Evolutionary conservation across 2,329 filamentous ascomycete genomes (phyloP).

Genomic region (Neopestalotiopsis sp.): DNA sequence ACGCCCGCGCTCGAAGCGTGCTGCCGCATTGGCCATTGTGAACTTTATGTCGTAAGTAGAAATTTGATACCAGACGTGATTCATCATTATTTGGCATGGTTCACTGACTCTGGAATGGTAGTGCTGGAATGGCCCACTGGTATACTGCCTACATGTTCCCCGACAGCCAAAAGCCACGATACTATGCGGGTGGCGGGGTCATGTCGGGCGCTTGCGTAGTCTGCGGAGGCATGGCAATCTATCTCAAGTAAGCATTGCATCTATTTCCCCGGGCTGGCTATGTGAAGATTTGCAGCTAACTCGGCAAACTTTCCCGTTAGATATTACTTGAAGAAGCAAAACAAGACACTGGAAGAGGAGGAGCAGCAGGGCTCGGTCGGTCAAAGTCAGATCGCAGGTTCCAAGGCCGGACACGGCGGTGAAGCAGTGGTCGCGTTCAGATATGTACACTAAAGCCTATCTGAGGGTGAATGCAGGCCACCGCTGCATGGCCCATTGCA

Average conservation of each 20-base stretch:
- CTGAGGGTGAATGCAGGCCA: too few species aligned
- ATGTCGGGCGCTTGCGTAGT: constrained; percentile 32
- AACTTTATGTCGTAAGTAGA: constrained; percentile 28
- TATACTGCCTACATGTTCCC: constrained; percentile 38
- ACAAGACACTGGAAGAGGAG: constrained; percentile 24
- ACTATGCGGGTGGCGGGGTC: constrained; percentile 33
- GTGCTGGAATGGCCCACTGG: constrained; percentile 28
- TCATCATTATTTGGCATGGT: neutral
- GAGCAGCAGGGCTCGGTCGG: neutral
- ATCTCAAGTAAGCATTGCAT: constrained; percentile 27
- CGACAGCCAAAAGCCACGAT: constrained; percentile 34
- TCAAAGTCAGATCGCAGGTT: constrained; percentile 3
- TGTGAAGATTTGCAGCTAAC: neutral
- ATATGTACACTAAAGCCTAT: constrained; percentile 4
- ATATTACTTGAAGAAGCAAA: constrained; percentile 29
- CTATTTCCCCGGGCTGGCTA: neutral
- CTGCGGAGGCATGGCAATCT: constrained; percentile 29
- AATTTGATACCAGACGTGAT: too few species aligned
- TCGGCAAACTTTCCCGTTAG: neutral
- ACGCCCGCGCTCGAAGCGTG: constrained; percentile 29
- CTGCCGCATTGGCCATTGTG: constrained; percentile 29
- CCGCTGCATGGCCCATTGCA: too few species aligned
- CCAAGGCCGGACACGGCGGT: constrained; percentile 5
- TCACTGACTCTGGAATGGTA: neutral
- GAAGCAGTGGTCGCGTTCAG: constrained; percentile 8